Base-by-base conservation (phyloP, 352 stramenopile genomes). In the Globisporangium irregulare region DNA sequence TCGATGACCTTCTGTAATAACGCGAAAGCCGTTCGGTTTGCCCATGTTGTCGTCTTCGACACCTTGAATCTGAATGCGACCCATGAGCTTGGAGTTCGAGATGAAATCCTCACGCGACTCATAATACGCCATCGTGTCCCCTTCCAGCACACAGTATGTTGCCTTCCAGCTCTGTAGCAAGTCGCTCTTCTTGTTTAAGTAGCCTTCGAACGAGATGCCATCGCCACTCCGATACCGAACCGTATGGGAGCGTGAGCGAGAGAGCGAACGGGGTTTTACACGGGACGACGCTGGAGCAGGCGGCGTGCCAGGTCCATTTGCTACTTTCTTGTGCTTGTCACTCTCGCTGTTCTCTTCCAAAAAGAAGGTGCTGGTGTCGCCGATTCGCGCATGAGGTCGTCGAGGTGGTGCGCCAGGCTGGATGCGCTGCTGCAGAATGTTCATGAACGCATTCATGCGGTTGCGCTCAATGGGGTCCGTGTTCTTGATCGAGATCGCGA, bases 51-150 rank as follows among this genome's bases (percentile, higher is more conserved):
- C 87, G 48, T 93, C 82, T n/a, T 90, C 75, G 1, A 93, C 83
- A 0, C 58, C 64, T 58, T 92, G 81, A 1, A 94, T 62, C 57
- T 92, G 82, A 38, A 93, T 88, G 8, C 87, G 80, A 8, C 86
- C 86, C 14, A 90, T 89, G 9, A 94, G 79, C 66, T 91, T 92
- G 14, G 79, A 73, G 65, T 92, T 92, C 6, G 76, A 84, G 50
- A 94, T 92, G 59, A 94, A 94, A 32, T 94, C 86, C 64, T 94
- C 86, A 27, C 86, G 77, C 1, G 86, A 90, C 27, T 94, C 86
- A 48, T 91, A 94, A 54, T 89, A 90, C 20, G 84, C 86, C 20
- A 94, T 68, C 5, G 86, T 90, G 27, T 93, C 82, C 25, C 87
- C 86, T 59, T 94, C 86, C 46, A 94, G 65, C 3, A 94, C 84